phyloP scores from a whole-genome alignment of 371 early-diverging fungal species.

The Rhizomucor pusillus region DNA sequence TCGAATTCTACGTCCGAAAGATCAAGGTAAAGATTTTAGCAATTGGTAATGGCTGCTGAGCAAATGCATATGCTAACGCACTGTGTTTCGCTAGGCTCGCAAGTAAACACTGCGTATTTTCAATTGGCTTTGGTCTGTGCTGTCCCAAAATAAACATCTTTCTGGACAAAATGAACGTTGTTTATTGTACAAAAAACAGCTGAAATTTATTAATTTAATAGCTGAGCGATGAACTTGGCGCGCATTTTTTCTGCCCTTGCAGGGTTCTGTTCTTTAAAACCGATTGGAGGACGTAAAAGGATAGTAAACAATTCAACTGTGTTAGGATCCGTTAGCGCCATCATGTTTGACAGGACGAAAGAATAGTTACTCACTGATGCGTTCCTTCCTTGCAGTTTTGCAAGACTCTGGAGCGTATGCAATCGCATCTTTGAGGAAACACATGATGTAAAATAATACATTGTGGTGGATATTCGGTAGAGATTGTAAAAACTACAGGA shows the following conservation, averaged over 20 bases:
- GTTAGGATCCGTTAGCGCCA: neutral
- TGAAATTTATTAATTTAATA: slow-evolving; percentile 9
- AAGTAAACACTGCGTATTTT: slow-evolving; percentile 6
- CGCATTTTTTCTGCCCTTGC: slow-evolving; percentile 30
- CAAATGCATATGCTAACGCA: neutral
- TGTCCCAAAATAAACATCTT: slow-evolving; percentile 5
- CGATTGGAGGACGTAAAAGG: slow-evolving; percentile 36
- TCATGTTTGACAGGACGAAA: neutral
- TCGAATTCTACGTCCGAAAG: slow-evolving; percentile 95
- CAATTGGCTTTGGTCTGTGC: neutral
- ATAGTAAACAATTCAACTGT: slow-evolving; percentile 47
- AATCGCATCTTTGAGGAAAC: slow-evolving; percentile 71
- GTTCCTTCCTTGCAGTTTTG: slow-evolving; percentile 29
- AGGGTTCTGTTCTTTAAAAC: slow-evolving; percentile 45
- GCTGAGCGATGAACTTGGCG: slow-evolving; percentile 28
- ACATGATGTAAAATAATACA: slow-evolving; percentile 72
- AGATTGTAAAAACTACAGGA: slow-evolving; percentile 25
- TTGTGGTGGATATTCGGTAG: slow-evolving; percentile 68
- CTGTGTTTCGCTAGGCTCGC: slow-evolving; percentile 9
- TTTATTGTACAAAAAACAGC: neutral
- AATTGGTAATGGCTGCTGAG: no score
- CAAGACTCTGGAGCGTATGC: slow-evolving; percentile 32
- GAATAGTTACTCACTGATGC: slow-evolving; percentile 38
- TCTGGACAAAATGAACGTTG: neutral
- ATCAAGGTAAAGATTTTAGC: slow-evolving; percentile 58